Base-by-base conservation (phyloP, 2,329 filamentous ascomycete species). In the Epicoccum sorghinum region DNA sequence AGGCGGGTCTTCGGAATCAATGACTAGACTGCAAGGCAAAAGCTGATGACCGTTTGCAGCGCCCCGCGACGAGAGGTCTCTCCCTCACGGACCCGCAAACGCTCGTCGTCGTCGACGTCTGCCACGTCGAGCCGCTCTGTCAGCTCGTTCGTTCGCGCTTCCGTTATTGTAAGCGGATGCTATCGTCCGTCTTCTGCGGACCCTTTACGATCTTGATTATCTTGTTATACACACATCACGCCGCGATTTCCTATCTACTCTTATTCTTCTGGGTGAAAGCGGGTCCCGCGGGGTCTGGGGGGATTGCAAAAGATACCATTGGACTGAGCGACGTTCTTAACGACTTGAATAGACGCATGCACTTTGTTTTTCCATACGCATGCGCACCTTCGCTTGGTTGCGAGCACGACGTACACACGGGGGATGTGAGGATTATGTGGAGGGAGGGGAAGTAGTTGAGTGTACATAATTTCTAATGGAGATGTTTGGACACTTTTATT, bases 1-100 rank as follows among this genome's bases (percentile, higher is more conserved):
- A 84, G 88, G 70, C 84, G 80, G 70, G 87, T 88, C 71, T 89
- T 91, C 74, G 78, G 80, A 43, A 70, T 86, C 44, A 75, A 83
- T 67, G 82, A 84, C 65, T 86, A 71, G 76, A 46, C 32, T 51
- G 36, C 52, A 43, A 46, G 33, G 45, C 22, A 9, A 45, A 23
- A 29, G 27, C 27, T 29, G 54, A 63, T 69, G 51, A 67, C 46
- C 22, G 39, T 33, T n/a, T 49, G 40, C 9, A 54, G 52, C 44
- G 22, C 30, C 29, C 25, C 37, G 37, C 47, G 25, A 38, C 42
- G 42, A 25, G 41, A 43, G 29, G 9, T 35, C 13, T 29, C 18
- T 25, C 47, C 39, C 12, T 44, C 54, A 13, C 46, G 50, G 47
- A 6, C 38, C 27, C 47, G 40, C 39, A 55, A 46, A 50, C 30